Percentiles rank a stretch among this genome's conserved stretches.
Evolutionary conservation across 257 asterid species (phyloP).

Genomic region (Capsicum chinense): DNA sequence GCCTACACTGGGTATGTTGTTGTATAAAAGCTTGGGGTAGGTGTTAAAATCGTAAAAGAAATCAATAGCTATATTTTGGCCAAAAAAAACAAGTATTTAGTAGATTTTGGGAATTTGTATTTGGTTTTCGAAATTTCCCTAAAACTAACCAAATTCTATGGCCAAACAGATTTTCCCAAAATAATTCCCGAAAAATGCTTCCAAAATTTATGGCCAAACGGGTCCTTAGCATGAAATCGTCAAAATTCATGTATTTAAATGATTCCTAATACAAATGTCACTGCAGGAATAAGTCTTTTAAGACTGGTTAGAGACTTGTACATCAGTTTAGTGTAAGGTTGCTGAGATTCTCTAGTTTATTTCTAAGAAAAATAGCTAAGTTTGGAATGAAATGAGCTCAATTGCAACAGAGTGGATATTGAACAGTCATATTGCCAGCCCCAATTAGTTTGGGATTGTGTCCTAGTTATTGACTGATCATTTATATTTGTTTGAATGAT

Average conservation of each 20-base stretch:
- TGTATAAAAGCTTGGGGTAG: no score
- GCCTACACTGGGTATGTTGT: no score
- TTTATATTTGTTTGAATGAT: conserved; percentile 2
- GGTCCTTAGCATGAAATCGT: neutral
- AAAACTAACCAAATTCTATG: no score
- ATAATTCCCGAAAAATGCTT: no score
- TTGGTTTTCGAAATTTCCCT: no score
- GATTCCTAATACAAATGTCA: neutral
- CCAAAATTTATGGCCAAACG: no score
- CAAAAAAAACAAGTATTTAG: no score
- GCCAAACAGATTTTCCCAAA: no score
- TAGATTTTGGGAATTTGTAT: no score
- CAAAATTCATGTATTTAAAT: neutral
- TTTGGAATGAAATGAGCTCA: neutral
- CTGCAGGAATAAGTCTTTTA: neutral
- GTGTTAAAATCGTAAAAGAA: no score
- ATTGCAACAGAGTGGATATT: neutral
- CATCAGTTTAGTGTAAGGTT: neutral
- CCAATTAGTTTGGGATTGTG: neutral
- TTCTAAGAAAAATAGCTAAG: neutral
- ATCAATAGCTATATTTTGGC: no score
- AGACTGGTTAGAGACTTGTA: neutral
- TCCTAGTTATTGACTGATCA: neutral
- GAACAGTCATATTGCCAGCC: neutral
- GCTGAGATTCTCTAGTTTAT: neutral